Conservation (phyloP, 1,284 basidiomycete genomes). For the Papiliotrema flavescens region DNA sequence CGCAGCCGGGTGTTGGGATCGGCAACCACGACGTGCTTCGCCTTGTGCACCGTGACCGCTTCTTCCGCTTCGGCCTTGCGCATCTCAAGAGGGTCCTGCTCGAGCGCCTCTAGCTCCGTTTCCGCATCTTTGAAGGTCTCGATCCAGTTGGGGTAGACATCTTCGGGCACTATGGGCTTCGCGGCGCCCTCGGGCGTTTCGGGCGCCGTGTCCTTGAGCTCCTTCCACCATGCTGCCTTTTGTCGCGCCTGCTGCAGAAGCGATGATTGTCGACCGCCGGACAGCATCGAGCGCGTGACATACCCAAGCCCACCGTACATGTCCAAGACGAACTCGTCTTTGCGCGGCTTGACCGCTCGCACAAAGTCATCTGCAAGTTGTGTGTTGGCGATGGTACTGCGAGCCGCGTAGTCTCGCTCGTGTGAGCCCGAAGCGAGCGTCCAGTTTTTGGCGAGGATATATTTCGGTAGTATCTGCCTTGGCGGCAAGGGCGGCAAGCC, state of each 20-base stretch:
- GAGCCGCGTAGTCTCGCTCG: constrained; percentile 3
- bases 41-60: too few species aligned
- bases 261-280: constrained; percentile 20
- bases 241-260: background rate
- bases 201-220: too few species aligned
- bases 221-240: background rate
- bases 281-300: constrained; percentile 33
- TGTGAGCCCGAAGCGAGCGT: background rate
- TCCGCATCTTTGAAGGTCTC: constrained; percentile 15
- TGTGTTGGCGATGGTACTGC: constrained; percentile 25
- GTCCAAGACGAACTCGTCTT: constrained; percentile 39
- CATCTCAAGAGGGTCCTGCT: constrained; percentile 19
- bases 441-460: background rate
- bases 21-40: too few species aligned
- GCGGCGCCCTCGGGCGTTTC: too few species aligned
- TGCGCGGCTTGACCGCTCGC: constrained; percentile 24
- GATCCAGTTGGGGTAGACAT: constrained; percentile 11
- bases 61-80: too few species aligned
- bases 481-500: constrained; percentile 34
- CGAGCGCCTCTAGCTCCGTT: constrained; percentile 26
- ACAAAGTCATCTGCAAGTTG: constrained; percentile 31
- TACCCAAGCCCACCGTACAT: constrained; percentile 27
- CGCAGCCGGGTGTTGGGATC: too few species aligned
- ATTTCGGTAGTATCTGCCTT: constrained; percentile 12
- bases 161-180: background rate